These are phyloP conservation scores for Verbascum thapsus DNA, from an alignment of 257 asterid genomes.

Conservation along the genomic window DNA sequence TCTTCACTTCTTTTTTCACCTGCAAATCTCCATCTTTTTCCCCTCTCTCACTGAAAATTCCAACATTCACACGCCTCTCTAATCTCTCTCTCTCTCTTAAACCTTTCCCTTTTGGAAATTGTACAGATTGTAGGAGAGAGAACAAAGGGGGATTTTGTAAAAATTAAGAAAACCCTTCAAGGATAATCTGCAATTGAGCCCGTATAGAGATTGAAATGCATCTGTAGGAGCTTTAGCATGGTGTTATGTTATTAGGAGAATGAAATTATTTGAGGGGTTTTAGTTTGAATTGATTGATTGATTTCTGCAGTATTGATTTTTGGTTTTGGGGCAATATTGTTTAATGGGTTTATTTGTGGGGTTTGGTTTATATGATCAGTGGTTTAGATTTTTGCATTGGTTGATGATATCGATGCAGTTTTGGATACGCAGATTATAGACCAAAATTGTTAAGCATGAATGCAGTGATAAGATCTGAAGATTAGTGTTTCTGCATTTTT, in stretches of 20 bases:
- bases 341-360: neutral
- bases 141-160: neutral
- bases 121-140: conserved; percentile 26
- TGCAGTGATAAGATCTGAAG: conserved; percentile 65
- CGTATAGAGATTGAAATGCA: conserved; percentile 21
- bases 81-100: conserved; percentile 24
- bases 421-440: conserved; percentile 35
- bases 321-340: too few species aligned
- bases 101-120: conserved; percentile 22
- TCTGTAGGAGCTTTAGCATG: conserved; percentile 14
- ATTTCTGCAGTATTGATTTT: too few species aligned
- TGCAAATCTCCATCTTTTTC: too few species aligned
- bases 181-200: neutral
- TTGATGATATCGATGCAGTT: conserved; percentile 55
- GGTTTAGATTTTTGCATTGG: conserved; percentile 36
- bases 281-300: neutral
- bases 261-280: neutral
- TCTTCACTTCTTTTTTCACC: too few species aligned
- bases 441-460: conserved; percentile 42
- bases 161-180: neutral
- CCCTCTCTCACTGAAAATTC: too few species aligned
- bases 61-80: too few species aligned
- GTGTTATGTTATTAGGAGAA: neutral
- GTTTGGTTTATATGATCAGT: conserved; percentile 21
- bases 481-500: conserved; percentile 37